Evolutionary conservation across 139 green algal species (phyloP), one percentile per base, ranked within the genome.

Genomic region (Chlamydomonas sp.): DNA sequence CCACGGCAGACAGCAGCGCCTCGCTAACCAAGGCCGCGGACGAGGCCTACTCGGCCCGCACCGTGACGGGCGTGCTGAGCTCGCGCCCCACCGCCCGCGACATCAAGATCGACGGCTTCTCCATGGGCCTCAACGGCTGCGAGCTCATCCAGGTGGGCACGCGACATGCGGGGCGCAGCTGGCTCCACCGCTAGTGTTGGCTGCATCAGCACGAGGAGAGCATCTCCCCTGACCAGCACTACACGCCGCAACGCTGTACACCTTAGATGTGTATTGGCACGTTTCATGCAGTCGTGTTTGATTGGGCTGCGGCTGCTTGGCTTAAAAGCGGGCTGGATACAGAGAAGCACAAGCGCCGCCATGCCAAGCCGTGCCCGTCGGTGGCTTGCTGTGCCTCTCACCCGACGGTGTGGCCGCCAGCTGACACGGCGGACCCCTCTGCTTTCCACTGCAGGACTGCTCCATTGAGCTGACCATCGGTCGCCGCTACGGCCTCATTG

Each of bases 381-480:
- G 31, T 49, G 31, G 31, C 31, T 49, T 49, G 31, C 31, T 49
- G 31, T 49, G 31, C 31, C 31, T 49, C 0, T 49, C 31, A 0
- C 31, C 31, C 31, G 31, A 49, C 31, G 31, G 31, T 49, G 31
- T 49, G 31, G 31, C 31, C 31, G 31, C 31, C 31, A 49, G 31
- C 31, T 49, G 31, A 49, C 31, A 49, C 31, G 31, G 31, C 31
- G 31, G 31, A 49, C 87, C 60, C 87, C 59, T 58, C 72, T 85
- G n/a, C 5, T 49, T 49, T 49, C 31, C 31, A 18, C 63, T 93
- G 16, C 75, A 87, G 72, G 95, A 97, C 66, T 97, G 94, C 86
- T 93, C 90, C 77, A 96, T 98, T 58, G 95, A 98, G 92, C 90
- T 98, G 10, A 98, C 95, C 71, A 95, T 97, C 62, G 96, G 94